Percentiles rank a stretch among this genome's conserved stretches.
These are phyloP conservation scores for Priceomyces fermenticarens DNA, from an alignment of 805 yeast species.

Conservation along the genomic window DNA sequence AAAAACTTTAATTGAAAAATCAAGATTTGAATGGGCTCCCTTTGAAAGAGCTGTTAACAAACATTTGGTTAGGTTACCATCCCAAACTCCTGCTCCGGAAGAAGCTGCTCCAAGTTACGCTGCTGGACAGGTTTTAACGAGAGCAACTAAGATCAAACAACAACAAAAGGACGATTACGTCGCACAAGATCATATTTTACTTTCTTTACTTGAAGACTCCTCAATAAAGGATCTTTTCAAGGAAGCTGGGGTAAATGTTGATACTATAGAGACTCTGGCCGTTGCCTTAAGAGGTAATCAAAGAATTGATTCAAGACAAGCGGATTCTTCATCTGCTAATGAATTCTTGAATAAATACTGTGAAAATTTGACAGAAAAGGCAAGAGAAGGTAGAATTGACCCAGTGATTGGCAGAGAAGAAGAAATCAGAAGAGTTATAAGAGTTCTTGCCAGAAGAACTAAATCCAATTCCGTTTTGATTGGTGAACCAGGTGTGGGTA, in stretches of 20 bases:
- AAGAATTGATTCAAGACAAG: constrained; percentile 88
- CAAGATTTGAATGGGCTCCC: constrained; percentile 80
- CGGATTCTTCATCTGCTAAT: constrained; percentile 80
- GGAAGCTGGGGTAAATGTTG: constrained; percentile 64
- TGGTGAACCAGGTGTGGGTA: constrained; percentile 99
- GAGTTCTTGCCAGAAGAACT: constrained; percentile 94
- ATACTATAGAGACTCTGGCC: constrained; percentile 74
- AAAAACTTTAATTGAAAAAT: constrained; percentile 79
- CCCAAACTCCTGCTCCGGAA: constrained; percentile 85
- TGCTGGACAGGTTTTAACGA: constrained; percentile 70
- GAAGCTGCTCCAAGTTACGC: constrained; percentile 74
- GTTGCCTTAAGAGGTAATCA: constrained; percentile 82
- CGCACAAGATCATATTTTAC: constrained; percentile 90
- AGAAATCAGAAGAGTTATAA: constrained; percentile 91
- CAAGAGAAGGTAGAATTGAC: constrained; percentile 90
- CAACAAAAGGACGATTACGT: constrained; percentile 89
- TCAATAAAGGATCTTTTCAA: constrained; percentile 69
- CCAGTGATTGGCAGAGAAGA: constrained; percentile 99
- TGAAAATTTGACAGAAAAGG: constrained; percentile 88
- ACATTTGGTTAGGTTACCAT: constrained; percentile 78
- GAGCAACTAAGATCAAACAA: constrained; percentile 73
- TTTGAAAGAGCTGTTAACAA: constrained; percentile 80
- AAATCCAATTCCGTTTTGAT: constrained; percentile 95
- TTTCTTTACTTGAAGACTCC: constrained; percentile 80
- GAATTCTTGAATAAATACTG: constrained; percentile 91